Percentiles rank a stretch among this genome's conserved stretches.
These are phyloP conservation scores for Rhizoclosmatium globosum DNA, from an alignment of 192 early-diverging fungal species.

Conservation along the genomic window DNA sequence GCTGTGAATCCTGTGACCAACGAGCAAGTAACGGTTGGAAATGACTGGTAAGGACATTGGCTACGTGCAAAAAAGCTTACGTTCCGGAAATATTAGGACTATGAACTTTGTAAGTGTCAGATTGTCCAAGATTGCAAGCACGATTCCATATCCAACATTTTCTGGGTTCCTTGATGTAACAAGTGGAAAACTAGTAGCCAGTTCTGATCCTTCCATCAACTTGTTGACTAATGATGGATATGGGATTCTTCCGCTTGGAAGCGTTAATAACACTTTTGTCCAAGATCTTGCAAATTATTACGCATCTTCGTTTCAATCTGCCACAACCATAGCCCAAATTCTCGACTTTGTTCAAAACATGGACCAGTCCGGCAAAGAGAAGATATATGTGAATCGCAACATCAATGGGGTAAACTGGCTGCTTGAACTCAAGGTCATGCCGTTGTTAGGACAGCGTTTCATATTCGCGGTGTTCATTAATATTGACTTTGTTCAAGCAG, in stretches of 20 bases:
- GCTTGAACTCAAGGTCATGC: background rate
- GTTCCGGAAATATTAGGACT: background rate
- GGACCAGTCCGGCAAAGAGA: background rate
- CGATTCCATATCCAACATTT: background rate
- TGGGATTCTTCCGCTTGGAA: background rate
- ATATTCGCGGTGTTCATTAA: constrained; percentile 9
- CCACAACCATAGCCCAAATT: background rate
- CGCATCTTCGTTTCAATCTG: background rate
- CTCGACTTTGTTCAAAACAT: background rate
- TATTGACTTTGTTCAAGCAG: constrained; percentile 3
- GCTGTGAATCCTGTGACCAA: background rate
- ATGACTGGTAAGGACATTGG: background rate
- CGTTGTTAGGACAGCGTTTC: background rate
- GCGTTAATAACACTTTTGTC: background rate
- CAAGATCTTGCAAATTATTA: background rate
- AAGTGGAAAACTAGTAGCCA: background rate
- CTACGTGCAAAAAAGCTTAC: too few species aligned
- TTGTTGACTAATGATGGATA: background rate
- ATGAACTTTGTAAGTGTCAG: background rate
- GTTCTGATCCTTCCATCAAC: background rate
- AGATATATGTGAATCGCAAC: background rate
- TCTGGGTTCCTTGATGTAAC: background rate
- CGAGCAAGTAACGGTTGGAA: constrained; percentile 2
- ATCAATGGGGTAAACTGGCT: background rate
- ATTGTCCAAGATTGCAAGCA: background rate